These are phyloP conservation scores for Aegle marmelos DNA, from an alignment of 345 rosid species.

Conservation along the genomic window DNA sequence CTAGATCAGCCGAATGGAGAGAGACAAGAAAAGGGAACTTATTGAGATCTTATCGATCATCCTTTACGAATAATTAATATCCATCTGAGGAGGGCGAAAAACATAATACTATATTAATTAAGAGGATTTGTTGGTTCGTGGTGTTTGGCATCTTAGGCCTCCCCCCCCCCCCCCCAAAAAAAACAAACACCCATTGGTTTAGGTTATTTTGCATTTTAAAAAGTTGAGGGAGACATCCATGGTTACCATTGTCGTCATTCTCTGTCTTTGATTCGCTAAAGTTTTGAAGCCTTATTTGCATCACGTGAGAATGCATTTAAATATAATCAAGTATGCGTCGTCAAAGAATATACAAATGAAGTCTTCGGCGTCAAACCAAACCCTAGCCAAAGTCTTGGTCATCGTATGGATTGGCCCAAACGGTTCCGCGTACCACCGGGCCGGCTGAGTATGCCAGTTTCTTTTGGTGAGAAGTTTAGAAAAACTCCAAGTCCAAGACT, in stretches of 20 bases:
- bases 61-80: too few species aligned
- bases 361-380: not conserved
- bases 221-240: not conserved
- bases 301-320: not conserved
- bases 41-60: not conserved
- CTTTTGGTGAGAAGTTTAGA: not conserved
- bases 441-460: not conserved
- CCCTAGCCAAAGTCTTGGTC: not conserved
- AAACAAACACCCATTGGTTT: too few species aligned
- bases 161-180: too few species aligned
- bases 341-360: not conserved
- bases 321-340: not conserved
- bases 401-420: not conserved
- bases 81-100: not conserved
- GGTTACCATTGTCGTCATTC: constrained; percentile 10
- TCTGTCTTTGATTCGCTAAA: not conserved
- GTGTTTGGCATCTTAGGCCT: constrained; percentile 8
- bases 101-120: not conserved
- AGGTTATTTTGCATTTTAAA: not conserved
- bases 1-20: not conserved
- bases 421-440: not conserved
- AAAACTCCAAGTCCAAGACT: not conserved
- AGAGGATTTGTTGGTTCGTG: constrained; percentile 6
- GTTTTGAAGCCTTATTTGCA: not conserved
- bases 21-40: not conserved